Conservation (phyloP, 2,329 filamentous ascomycete species). For the Verticillium nubilum region DNA sequence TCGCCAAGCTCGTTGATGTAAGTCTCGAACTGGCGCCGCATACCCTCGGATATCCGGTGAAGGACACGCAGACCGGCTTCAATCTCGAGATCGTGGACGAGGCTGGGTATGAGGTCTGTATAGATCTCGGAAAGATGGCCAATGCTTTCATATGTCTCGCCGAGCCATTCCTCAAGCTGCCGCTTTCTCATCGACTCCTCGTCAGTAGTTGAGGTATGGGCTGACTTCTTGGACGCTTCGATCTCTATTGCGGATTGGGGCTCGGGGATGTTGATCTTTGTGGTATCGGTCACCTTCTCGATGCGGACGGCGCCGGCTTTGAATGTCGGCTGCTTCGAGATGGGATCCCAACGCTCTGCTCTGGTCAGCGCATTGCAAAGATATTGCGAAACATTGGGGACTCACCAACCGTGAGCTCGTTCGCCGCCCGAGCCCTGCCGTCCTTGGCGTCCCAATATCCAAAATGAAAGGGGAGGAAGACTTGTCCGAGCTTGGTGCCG, state of each 20-base stretch:
- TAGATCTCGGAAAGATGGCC: constrained; percentile 19
- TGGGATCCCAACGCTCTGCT: no score
- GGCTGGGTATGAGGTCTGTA: constrained; percentile 15
- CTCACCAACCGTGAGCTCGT: constrained; percentile 28
- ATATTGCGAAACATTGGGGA: no score
- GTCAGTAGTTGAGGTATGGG: constrained; percentile 3
- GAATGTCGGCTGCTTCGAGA: constrained; percentile 22
- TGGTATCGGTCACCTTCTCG: constrained; percentile 16
- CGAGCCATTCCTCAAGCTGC: constrained; percentile 25
- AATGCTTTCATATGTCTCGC: constrained; percentile 21
- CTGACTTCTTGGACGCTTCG: constrained; percentile 6
- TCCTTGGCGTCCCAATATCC: constrained; percentile 28
- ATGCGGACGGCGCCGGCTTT: constrained; percentile 27
- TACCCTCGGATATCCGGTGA: constrained; percentile 16
- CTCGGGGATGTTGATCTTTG: constrained; percentile 11
- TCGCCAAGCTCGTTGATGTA: constrained; percentile 20
- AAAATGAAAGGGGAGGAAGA: constrained; percentile 33
- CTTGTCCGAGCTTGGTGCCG: constrained; percentile 21
- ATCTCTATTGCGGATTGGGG: constrained; percentile 17
- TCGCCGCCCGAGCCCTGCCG: constrained; percentile 20
- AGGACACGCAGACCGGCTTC: constrained; percentile 21
- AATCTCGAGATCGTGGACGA: constrained; percentile 23
- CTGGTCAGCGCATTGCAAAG: no score
- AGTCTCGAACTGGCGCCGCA: constrained; percentile 15
- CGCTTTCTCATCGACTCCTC: constrained; percentile 15